A percentile compares a stretch with the other conserved stretches of the same genome.
Conservation (phyloP, 2,329 filamentous ascomycete species). For the Verruconis gallopava region DNA sequence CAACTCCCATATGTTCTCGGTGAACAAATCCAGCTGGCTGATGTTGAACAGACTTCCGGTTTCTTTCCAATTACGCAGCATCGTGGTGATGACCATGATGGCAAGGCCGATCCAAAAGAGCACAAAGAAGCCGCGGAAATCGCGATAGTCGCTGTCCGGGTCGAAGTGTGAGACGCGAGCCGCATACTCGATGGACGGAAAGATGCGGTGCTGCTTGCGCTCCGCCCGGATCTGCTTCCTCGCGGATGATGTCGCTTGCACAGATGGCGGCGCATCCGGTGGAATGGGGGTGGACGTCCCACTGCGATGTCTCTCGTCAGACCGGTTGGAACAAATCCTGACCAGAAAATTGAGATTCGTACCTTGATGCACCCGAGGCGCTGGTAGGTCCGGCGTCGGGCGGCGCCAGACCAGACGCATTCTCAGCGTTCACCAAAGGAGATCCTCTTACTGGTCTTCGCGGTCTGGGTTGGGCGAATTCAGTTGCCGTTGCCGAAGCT, state of each 20-base stretch:
- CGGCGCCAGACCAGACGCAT: not conserved
- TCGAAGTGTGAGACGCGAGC: constrained; percentile 93
- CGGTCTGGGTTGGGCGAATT: not conserved
- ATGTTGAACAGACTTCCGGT: constrained; percentile 77
- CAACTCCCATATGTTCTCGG: constrained; percentile 77
- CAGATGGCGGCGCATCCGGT: constrained; percentile 83
- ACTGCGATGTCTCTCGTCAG: too few relatives aligned
- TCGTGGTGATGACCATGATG: constrained; percentile 94
- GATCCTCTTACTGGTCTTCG: not conserved
- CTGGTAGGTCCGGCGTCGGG: too few relatives aligned
- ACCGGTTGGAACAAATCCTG: constrained; percentile 7
- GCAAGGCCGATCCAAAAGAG: constrained; percentile 95
- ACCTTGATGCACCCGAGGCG: too few relatives aligned
- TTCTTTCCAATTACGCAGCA: constrained; percentile 84
- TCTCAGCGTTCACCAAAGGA: not conserved
- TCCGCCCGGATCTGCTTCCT: constrained; percentile 73
- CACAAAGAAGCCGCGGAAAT: constrained; percentile 96
- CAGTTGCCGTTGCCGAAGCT: not conserved
- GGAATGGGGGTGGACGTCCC: constrained; percentile 74
- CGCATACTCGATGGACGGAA: constrained; percentile 85
- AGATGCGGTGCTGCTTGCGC: constrained; percentile 70
- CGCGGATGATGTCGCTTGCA: constrained; percentile 71
- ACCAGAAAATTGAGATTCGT: not conserved
- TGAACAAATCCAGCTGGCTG: constrained; percentile 79
- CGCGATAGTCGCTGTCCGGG: constrained; percentile 75